Evolutionary conservation across 306 rosid species (phyloP), one percentile per base, ranked within the genome.

Genomic region (Vachellia collinsii): DNA sequence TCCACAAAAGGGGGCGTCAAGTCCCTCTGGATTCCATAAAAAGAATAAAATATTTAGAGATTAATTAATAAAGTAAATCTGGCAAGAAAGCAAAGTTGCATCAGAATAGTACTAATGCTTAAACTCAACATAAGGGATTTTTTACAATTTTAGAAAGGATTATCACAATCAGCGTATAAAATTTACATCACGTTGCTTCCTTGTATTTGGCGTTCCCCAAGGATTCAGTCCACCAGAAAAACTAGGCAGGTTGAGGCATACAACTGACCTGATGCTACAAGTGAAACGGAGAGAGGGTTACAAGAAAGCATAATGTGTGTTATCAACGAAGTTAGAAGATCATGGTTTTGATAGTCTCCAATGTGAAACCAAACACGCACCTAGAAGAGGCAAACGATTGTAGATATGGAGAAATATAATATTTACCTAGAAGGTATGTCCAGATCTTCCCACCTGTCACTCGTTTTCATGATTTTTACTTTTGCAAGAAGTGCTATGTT

Each of bases 221-320:
- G 99, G 99, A 72, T 92, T 95, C 46, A 95, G 78, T 83, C 99
- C 99, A 23, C 99, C 98, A 65, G 99, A 95, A 88, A 95, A 95
- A 87, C 99, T 95, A 63, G 98, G 99, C 89, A 95, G 87, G 85
- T 95, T 93, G 72, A 95, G 96, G 83, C 98, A 93, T 74, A 95
- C 81, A 75, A 95, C 89, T 76, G 99, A 95, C 88, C 97, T 87
- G 80, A 95, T 93, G 81, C 99, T 95, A 94, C 37, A 80, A 69
- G 67, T 74, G 68, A 79, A 81, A 80, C 7, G 23, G 50, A 80
- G 68, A 36, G 20, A 41, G 42, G 7, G 64, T 88, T 71, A 70
- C 54, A 38, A 59, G 77, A 20, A 75, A 81, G 71, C 46, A 82
- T 37, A 79, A 66, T 25, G 61, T 48, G 54, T 63, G 36, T 80